phyloP scores from a whole-genome alignment of 306 rosid genomes.

The Trifolium repens region DNA sequence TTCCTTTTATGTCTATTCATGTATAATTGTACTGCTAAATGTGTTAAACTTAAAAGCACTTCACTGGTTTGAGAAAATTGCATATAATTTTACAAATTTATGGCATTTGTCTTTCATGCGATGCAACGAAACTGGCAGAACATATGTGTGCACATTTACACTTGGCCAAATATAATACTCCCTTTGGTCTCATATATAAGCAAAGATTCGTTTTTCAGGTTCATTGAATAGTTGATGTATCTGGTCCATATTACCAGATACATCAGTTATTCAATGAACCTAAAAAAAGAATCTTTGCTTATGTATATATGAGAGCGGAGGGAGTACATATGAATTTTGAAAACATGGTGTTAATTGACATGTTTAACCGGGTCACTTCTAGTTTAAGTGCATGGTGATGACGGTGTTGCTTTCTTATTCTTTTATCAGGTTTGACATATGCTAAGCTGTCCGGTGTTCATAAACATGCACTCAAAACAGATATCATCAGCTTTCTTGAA shows the following conservation, averaged over 20 bases:
- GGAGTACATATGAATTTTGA: constrained; percentile 10
- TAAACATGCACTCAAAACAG: constrained; percentile 68
- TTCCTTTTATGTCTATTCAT: not conserved
- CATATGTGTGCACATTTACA: not conserved
- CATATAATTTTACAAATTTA: not conserved
- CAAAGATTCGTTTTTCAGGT: too few relatives aligned
- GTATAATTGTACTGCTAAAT: not conserved
- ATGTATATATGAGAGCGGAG: too few relatives aligned
- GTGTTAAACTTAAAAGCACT: not conserved
- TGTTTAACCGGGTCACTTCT: not conserved
- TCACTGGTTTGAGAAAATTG: constrained; percentile 7
- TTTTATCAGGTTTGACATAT: constrained; percentile 54
- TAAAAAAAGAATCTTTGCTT: too few relatives aligned
- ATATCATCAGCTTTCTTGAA: constrained; percentile 66
- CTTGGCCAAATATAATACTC: not conserved
- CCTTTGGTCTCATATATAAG: too few relatives aligned
- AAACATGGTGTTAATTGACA: constrained; percentile 19
- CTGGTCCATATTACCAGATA: too few relatives aligned
- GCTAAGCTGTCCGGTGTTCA: constrained; percentile 55
- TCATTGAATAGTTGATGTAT: too few relatives aligned
- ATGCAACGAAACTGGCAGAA: not conserved
- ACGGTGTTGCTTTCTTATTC: constrained; percentile 22
- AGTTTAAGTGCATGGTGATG: constrained; percentile 28
- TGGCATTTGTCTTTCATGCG: constrained; percentile 9
- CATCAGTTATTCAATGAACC: too few relatives aligned